phyloP scores from a whole-genome alignment of 169 alveolate genomes.

The Eimeria tenella region DNA sequence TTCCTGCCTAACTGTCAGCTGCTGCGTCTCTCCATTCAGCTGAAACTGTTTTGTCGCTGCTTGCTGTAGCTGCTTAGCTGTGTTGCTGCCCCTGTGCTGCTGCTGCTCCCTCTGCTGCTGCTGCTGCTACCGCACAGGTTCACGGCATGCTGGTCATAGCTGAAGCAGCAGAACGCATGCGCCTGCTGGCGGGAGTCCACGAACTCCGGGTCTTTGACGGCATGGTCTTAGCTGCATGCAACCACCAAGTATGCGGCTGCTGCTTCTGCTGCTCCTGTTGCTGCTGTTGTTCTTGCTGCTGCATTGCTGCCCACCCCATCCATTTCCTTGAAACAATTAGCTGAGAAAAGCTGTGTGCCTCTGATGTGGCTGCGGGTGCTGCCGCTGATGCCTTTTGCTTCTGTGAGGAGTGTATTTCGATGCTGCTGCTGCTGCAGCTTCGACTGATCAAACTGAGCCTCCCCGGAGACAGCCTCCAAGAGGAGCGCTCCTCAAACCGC shows the following conservation, averaged over 20 bases:
- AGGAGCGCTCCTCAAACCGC: not conserved
- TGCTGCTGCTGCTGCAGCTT: slow-evolving; percentile 3
- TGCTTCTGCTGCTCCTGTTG: slow-evolving; percentile 22
- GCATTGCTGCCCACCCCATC: too few relatives aligned
- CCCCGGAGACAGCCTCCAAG: not conserved
- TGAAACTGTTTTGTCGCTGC: not conserved
- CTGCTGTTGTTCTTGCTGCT: not conserved
- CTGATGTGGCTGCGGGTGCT: too few relatives aligned
- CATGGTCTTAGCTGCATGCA: slow-evolving; percentile 52
- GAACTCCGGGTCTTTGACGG: slow-evolving; percentile 40
- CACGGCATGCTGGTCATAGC: slow-evolving; percentile 14
- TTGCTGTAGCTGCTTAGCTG: not conserved
- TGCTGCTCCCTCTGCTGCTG: slow-evolving; percentile 41
- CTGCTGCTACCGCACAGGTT: slow-evolving; percentile 23
- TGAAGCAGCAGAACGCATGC: not conserved
- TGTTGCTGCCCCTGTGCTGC: not conserved
- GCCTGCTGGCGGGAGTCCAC: slow-evolving; percentile 18
- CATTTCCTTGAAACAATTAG: too few relatives aligned
- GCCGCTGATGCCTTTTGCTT: too few relatives aligned
- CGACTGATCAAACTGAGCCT: not conserved
- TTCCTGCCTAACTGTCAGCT: not conserved
- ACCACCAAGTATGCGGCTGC: slow-evolving; percentile 46
- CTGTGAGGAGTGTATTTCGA: not conserved
- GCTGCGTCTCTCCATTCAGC: not conserved
- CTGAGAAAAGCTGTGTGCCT: too few relatives aligned